These are phyloP conservation scores for Botryosphaeria dothidea DNA, from an alignment of 2,329 filamentous ascomycete genomes.

Conservation along the genomic window DNA sequence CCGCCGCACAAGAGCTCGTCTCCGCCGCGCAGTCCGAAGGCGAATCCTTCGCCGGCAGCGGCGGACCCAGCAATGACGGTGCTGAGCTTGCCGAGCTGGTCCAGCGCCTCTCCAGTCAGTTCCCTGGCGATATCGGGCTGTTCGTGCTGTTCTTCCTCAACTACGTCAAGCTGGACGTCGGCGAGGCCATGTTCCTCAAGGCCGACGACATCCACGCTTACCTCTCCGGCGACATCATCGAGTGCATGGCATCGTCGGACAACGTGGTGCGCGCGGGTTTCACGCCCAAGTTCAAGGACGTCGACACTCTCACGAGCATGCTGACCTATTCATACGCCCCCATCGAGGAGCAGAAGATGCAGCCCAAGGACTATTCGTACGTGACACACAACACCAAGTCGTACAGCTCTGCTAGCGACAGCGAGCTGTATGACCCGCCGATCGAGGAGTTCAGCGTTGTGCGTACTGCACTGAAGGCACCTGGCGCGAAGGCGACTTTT, in stretches of 20 bases:
- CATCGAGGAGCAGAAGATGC: conserved; percentile 93
- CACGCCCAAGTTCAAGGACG: conserved; percentile 98
- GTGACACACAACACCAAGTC: conserved; percentile 77
- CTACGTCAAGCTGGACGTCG: conserved; percentile 81
- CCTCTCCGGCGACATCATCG: conserved; percentile 88
- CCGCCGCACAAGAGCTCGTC: conserved; percentile 67
- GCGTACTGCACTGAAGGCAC: conserved; percentile 69
- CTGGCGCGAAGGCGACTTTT: conserved; percentile 81
- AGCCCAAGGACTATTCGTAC: conserved; percentile 81
- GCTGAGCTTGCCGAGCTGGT: conserved; percentile 76
- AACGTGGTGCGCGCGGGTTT: conserved; percentile 97
- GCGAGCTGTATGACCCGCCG: conserved; percentile 84
- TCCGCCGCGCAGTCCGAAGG: conserved; percentile 65
- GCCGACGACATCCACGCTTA: conserved; percentile 99
- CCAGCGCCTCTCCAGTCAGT: conserved; percentile 74
- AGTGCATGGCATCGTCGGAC: conserved; percentile 99
- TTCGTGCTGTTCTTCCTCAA: conserved; percentile 98
- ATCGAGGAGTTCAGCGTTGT: conserved; percentile 96
- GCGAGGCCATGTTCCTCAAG: conserved; percentile 93
- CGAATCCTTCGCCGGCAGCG: conserved; percentile 71
- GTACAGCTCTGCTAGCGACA: conserved; percentile 74
- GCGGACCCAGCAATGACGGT: conserved; percentile 56
- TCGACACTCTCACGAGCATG: conserved; percentile 83
- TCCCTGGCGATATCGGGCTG: conserved; percentile 85
- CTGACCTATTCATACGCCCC: conserved; percentile 95